These are phyloP conservation scores for Tylopilus balloui DNA, from an alignment of 768 basidiomycete species.

Conservation along the genomic window DNA sequence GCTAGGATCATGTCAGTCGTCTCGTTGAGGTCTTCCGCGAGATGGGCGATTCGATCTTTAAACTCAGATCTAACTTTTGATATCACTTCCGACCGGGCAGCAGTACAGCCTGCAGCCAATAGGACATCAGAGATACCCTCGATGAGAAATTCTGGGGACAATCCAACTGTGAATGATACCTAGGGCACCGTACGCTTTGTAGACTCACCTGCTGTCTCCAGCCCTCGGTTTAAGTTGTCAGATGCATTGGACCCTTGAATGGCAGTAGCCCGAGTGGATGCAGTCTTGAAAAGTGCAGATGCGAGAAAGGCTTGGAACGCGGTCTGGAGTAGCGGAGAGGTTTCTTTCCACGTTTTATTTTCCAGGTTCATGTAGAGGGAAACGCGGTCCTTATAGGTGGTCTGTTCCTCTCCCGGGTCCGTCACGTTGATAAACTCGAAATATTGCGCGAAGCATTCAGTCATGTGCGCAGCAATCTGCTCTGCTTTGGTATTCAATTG, in stretches of 20 bases:
- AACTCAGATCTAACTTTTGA: background rate
- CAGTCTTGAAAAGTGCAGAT: background rate
- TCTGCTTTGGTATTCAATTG: background rate
- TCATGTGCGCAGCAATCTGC: background rate
- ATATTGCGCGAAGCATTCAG: background rate
- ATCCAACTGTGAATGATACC: background rate
- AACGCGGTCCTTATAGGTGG: background rate
- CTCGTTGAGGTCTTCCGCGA: background rate
- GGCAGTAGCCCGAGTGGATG: background rate
- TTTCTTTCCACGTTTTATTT: background rate
- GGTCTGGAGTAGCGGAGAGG: background rate
- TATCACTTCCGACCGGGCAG: background rate
- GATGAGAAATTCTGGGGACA: background rate
- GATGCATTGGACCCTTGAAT: background rate
- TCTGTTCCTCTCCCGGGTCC: background rate
- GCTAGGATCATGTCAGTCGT: background rate
- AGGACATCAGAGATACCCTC: background rate
- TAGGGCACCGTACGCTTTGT: background rate
- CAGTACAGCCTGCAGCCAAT: background rate
- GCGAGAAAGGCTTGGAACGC: background rate
- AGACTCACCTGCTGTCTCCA: background rate
- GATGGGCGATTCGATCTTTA: background rate
- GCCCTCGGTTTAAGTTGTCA: background rate
- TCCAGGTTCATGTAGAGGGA: background rate
- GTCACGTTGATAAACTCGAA: background rate